These are phyloP conservation scores for Diatrype stigma DNA, from an alignment of 2,329 filamentous ascomycete species.

Conservation along the genomic window DNA sequence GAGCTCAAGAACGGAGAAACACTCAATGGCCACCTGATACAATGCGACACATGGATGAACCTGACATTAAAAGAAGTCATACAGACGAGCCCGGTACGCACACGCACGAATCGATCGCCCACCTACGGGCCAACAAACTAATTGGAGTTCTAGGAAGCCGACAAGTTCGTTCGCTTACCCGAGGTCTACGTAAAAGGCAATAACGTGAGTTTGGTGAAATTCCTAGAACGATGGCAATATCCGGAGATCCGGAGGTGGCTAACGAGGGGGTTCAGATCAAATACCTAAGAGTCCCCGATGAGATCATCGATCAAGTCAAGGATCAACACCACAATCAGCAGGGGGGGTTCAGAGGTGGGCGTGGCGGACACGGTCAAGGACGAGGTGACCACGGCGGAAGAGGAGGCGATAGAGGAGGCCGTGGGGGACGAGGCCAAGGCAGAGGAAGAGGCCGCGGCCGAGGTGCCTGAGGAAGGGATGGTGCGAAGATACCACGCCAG, in stretches of 20 bases:
- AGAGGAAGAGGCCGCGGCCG: conserved; percentile 40
- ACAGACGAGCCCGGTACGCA: conserved; percentile 76
- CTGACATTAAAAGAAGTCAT: conserved; percentile 95
- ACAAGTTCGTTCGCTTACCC: conserved; percentile 86
- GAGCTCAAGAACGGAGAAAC: conserved; percentile 68
- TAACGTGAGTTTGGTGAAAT: conserved; percentile 61
- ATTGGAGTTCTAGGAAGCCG: conserved; percentile 65
- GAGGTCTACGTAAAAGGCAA: conserved; percentile 97
- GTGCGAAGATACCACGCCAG: neutral
- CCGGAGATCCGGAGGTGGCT: neutral
- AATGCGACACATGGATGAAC: conserved; percentile 99
- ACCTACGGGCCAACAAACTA: conserved; percentile 10
- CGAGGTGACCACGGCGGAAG: conserved; percentile 56
- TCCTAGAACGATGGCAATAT: conserved; percentile 5
- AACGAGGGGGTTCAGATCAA: conserved; percentile 70
- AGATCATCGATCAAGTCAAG: conserved; percentile 91
- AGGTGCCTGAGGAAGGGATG: conserved; percentile 23
- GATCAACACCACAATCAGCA: conserved; percentile 79
- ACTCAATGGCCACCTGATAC: conserved; percentile 90
- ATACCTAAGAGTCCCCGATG: conserved; percentile 92
- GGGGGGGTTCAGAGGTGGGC: conserved; percentile 60
- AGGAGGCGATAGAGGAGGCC: conserved; percentile 52
- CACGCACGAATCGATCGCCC: conserved; percentile 1
- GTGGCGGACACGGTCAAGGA: conserved; percentile 53
- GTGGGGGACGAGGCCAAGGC: conserved; percentile 50